Conservation (phyloP, 768 basidiomycete species). For the Chalciporus pseudorubinellus region DNA sequence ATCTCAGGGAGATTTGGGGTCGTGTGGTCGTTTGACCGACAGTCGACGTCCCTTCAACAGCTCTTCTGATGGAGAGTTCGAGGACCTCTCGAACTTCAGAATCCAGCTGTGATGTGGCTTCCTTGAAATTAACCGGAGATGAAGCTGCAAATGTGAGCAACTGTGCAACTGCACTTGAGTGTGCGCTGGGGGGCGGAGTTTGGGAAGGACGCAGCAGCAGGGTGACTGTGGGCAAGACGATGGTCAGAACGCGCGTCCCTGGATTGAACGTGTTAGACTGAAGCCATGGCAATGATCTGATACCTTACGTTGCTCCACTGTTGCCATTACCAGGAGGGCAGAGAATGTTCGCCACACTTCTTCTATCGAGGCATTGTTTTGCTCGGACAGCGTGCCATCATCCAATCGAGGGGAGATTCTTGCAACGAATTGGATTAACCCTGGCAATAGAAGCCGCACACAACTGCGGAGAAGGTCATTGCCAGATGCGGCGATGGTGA, state of each 20-base stretch:
- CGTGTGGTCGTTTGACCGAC: constrained; percentile 43
- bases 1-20: constrained; percentile 76
- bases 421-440: constrained; percentile 77
- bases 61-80: constrained; percentile 76
- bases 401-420: constrained; percentile 61
- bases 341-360: constrained; percentile 85
- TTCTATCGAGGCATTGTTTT: constrained; percentile 59
- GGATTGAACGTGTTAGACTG: constrained; percentile 11
- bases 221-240: constrained; percentile 73
- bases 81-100: constrained; percentile 54
- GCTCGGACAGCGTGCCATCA: constrained; percentile 54
- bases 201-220: constrained; percentile 61
- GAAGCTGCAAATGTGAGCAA: constrained; percentile 70
- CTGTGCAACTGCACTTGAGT: constrained; percentile 60
- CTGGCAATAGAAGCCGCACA: constrained; percentile 69
- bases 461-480: constrained; percentile 70
- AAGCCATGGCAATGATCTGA: not conserved
- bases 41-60: constrained; percentile 50
- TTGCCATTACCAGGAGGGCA: constrained; percentile 53
- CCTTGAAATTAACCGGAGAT: constrained; percentile 78
- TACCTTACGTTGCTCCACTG: constrained; percentile 61
- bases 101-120: constrained; percentile 71
- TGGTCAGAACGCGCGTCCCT: constrained; percentile 67
- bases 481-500: constrained; percentile 71
- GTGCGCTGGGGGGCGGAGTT: constrained; percentile 43